These are phyloP conservation scores for Aspergillus egyptiacus DNA, from an alignment of 495 filamentous ascomycete species.

Conservation along the genomic window DNA sequence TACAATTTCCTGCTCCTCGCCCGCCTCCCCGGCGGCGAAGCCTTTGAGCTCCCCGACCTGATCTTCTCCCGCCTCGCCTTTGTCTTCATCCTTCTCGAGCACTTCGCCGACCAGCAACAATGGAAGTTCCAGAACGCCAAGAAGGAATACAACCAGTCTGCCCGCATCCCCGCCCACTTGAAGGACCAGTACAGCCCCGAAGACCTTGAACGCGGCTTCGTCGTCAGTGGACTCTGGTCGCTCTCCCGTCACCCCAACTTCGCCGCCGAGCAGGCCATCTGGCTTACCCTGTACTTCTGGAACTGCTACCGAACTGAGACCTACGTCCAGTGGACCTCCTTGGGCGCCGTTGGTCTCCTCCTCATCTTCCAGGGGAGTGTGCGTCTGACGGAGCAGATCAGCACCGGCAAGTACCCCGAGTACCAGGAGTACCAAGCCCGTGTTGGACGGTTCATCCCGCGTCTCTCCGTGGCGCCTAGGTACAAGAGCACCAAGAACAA, in stretches of 20 bases:
- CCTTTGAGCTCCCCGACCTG: slow-evolving; percentile 55
- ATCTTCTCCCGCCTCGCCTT: slow-evolving; percentile 62
- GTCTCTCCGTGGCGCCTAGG: slow-evolving; percentile 39
- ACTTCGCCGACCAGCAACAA: slow-evolving; percentile 86
- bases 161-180: slow-evolving; percentile 53
- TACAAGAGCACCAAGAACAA: slow-evolving; percentile 24
- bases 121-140: slow-evolving; percentile 89
- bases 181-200: slow-evolving; percentile 48
- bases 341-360: slow-evolving; percentile 65
- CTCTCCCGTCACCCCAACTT: slow-evolving; percentile 93
- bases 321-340: slow-evolving; percentile 69
- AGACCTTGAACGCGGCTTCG: slow-evolving; percentile 89
- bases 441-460: slow-evolving; percentile 80
- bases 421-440: slow-evolving; percentile 78
- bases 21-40: slow-evolving; percentile 31
- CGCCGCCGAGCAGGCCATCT: slow-evolving; percentile 84
- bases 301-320: slow-evolving; percentile 63
- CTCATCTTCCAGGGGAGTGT: slow-evolving; percentile 85
- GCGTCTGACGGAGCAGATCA: slow-evolving; percentile 78
- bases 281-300: slow-evolving; percentile 85
- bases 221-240: slow-evolving; percentile 77
- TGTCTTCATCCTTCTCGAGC: slow-evolving; percentile 65
- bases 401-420: slow-evolving; percentile 75
- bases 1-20: slow-evolving; percentile 69
- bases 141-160: slow-evolving; percentile 61